Evolutionary conservation across 148 eudicot species (phyloP), one percentile per base, ranked within the genome.

Genomic region (Gaultheria prostrata): DNA sequence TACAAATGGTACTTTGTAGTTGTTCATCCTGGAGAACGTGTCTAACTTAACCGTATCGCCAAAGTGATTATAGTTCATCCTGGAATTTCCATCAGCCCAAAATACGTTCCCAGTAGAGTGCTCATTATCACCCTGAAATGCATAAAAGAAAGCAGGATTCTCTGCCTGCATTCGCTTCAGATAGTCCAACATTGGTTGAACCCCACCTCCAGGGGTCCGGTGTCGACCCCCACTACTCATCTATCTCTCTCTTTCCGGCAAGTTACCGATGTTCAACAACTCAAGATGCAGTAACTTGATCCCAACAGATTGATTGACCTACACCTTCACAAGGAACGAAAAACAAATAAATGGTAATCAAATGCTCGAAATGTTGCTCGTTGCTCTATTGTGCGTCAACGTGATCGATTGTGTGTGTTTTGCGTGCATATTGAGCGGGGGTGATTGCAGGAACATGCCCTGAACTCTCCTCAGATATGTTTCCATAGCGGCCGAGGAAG

Each of bases 41-140:
- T 82, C 85, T 24, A 86, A 75, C 74, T 74, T 79, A 48, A 86
- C 85, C 5, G 85, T 50, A 61, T 86, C 88, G 50, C 88, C 88
- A 49, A 86, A 86, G 78, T 80, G 75, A 24, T 35, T 83, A 74
- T 86, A 86, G 80, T 86, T 86, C 67, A 86, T 57, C 71, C 83
- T 82, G 24, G 83, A 83, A 51, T 75, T 83, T 46, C 85, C 57
- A 74, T 86, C 88, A 8, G 85, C 85, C 88, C 88, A 86, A 49
- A 86, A 86, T 45, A 86, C 26, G 61, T 82, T 86, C 9, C 79
- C 82, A 53, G 77, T 65, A 10, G 85, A 78, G 30, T 78, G 82
- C 54, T 85, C 85, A 54, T 51, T 67, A 71, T 82, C 75, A 61
- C 83, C 88, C 76, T 86, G 80, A 35, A 86, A 33, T 45, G 88